Evolutionary conservation across 139 green algal species (phyloP).

Genomic region (Pleodorina starrii): DNA sequence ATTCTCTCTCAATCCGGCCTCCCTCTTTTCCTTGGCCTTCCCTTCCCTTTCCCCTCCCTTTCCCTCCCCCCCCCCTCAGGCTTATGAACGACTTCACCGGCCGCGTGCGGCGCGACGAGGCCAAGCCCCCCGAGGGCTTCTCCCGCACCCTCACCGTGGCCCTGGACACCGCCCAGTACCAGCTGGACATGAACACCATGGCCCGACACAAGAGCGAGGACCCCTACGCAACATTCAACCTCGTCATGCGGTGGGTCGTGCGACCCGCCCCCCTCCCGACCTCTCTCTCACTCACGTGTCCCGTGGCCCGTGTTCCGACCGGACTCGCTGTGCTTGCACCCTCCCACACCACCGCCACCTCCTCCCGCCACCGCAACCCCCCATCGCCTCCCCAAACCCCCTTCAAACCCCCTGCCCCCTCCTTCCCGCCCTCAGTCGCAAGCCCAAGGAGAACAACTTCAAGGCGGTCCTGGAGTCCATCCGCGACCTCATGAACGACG

Average conservation of each 20-base stretch:
- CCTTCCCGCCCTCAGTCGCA: slow-evolving; percentile 54
- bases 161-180: slow-evolving; percentile 97
- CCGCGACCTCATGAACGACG: slow-evolving; percentile 94
- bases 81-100: slow-evolving; percentile 98
- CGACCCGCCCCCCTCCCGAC: no score
- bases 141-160: slow-evolving; percentile 86
- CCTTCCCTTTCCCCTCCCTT: neutral
- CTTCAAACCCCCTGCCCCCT: neutral
- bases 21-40: neutral
- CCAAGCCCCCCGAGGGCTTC: slow-evolving; percentile 74
- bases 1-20: neutral
- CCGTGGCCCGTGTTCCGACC: no score
- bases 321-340: no score
- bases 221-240: slow-evolving; percentile 91
- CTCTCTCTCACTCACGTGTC: no score
- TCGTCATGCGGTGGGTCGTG: slow-evolving; percentile 88
- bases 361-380: no score
- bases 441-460: slow-evolving; percentile 99
- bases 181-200: slow-evolving; percentile 83
- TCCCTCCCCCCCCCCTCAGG: slow-evolving; percentile 36
- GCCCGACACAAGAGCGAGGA: slow-evolving; percentile 71
- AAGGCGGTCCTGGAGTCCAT: slow-evolving; percentile 97
- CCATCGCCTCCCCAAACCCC: neutral
- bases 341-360: no score
- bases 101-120: slow-evolving; percentile 79